phyloP scores from a whole-genome alignment of 305 asterid species.

The Fraxinus platypoda region DNA sequence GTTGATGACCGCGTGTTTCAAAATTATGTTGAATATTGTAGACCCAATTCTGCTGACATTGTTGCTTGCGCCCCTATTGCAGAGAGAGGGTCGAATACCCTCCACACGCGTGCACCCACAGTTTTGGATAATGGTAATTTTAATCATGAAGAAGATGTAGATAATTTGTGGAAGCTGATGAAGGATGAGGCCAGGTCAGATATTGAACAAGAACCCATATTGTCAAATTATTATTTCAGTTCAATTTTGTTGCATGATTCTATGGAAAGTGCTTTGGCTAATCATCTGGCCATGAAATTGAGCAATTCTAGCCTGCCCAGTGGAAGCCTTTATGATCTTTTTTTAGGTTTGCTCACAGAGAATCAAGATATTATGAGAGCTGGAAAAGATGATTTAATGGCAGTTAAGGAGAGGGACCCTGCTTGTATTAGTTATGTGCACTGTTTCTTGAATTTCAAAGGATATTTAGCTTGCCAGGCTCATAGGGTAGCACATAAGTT shows the following conservation, averaged over 20 bases:
- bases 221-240: conserved; percentile 37
- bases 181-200: conserved; percentile 54
- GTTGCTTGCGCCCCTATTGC: conserved; percentile 30
- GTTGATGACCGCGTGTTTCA: conserved; percentile 27
- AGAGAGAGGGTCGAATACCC: neutral
- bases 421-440: conserved; percentile 60
- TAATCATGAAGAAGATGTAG: conserved; percentile 7
- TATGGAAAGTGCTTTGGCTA: conserved; percentile 46
- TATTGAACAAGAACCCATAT: conserved; percentile 42
- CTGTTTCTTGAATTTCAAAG: conserved; percentile 59
- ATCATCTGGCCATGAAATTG: conserved; percentile 45
- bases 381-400: conserved; percentile 44
- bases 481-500: conserved; percentile 50
- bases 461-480: conserved; percentile 49
- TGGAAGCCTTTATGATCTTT: conserved; percentile 39
- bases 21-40: conserved; percentile 25
- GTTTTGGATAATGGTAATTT: neutral
- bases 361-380: conserved; percentile 38
- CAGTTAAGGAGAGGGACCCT: conserved; percentile 58
- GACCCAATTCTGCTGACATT: conserved; percentile 29
- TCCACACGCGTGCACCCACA: conserved; percentile 11
- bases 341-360: conserved; percentile 34
- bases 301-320: conserved; percentile 42
- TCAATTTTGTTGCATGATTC: conserved; percentile 47
- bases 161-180: conserved; percentile 47